Evolutionary conservation across 2,329 filamentous ascomycete genomes (phyloP), one percentile per base, ranked within the genome.

Genomic region (Rhexocercosporidium sp.): DNA sequence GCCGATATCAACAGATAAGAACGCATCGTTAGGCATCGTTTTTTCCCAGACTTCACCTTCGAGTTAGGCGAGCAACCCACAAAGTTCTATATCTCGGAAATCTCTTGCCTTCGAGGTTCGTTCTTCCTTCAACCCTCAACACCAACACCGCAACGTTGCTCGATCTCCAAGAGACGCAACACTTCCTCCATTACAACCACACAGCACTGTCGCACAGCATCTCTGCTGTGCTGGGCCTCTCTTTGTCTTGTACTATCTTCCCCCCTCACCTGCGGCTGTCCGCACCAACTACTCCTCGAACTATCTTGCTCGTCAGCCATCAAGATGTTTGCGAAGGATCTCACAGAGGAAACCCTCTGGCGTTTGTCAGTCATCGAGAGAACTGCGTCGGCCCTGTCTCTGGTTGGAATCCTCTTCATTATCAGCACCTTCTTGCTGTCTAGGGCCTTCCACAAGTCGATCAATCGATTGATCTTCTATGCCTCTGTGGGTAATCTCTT

Each of bases 391-490:
- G 83, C 89, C 8, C 79, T 94, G 51, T 95, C 92, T 0, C 78
- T 96, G 0, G 61, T 90, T 1, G 92, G 91, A 65, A 92, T 89
- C 51, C 72, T 89, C 37, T 88, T 94, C 76, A 91, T 94, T 74
- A 88, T 95, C 63, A 73, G 82, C 64, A 94, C 91, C 3, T 96
- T 94, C 75, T 14, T 71, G 11, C 14, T 39, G 14, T 71, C 68
- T 2, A 84, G 83, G 18, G 84, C 85, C 5, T 96, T 96, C 76
- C 91, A 92, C 74, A 95, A 94, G 75, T 91, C 92, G n/a, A 94
- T 96, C 80, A 96, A 96, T 75, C 85, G 93, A 20, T 84, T 96
- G 0, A 89, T 95, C 11, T 95, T 96, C 78, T 96, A 91, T 77
- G 92, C 93, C 7, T 91, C 91, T 0, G 91, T 92, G 75, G 93